Conservation (phyloP, 2,329 filamentous ascomycete genomes). For the Colletotrichum sansevieriae region DNA sequence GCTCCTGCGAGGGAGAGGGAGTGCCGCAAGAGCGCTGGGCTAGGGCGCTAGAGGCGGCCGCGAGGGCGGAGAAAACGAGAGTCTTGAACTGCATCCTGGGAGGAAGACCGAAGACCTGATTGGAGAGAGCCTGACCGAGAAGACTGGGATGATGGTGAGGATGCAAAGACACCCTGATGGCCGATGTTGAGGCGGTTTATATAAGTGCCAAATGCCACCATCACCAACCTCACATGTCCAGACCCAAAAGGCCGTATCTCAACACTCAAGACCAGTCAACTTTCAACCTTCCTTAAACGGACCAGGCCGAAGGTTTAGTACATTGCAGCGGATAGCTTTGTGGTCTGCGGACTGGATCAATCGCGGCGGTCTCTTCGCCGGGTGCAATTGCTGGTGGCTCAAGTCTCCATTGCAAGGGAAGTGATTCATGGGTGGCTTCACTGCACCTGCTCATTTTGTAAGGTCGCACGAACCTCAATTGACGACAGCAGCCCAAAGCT, state of each 20-base stretch:
- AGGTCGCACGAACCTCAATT: slow-evolving; percentile 13
- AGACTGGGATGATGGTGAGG: slow-evolving; percentile 26
- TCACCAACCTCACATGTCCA: slow-evolving; percentile 2
- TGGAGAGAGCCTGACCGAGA: slow-evolving; percentile 23
- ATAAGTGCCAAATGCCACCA: slow-evolving; percentile 5
- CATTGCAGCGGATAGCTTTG: not conserved
- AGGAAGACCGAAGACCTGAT: slow-evolving; percentile 24
- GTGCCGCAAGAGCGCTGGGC: slow-evolving; percentile 40
- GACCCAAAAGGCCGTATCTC: not conserved
- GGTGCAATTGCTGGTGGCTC: slow-evolving; percentile 8
- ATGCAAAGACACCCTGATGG: slow-evolving; percentile 28
- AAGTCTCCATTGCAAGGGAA: slow-evolving; percentile 9
- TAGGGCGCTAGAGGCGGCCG: slow-evolving; percentile 32
- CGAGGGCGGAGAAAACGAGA: slow-evolving; percentile 36
- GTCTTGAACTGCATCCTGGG: slow-evolving; percentile 38
- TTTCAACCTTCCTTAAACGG: slow-evolving; percentile 37
- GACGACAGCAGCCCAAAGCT: slow-evolving; percentile 25
- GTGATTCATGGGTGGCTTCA: not conserved
- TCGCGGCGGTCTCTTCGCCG: slow-evolving; percentile 1
- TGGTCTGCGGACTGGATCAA: slow-evolving; percentile 23
- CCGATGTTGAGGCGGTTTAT: slow-evolving; percentile 21
- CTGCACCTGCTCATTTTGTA: slow-evolving; percentile 27
- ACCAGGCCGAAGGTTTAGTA: slow-evolving; percentile 7
- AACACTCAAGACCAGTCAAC: not conserved
- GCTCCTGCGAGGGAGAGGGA: slow-evolving; percentile 30